phyloP scores from a whole-genome alignment of 1,284 basidiomycete genomes.

The Anthracocystis walkeri region DNA sequence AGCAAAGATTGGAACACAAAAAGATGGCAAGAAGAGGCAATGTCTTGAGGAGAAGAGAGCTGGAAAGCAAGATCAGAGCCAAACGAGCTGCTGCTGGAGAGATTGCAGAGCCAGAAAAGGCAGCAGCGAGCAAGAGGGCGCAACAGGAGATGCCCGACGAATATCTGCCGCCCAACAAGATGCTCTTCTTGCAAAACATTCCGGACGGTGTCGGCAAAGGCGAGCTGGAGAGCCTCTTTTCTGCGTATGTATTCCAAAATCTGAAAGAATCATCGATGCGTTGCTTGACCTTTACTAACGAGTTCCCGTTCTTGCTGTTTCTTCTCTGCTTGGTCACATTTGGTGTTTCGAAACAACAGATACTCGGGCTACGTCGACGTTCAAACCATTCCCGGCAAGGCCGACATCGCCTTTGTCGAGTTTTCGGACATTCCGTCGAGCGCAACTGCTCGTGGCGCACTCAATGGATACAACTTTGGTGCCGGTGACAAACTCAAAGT shows the following conservation, averaged over 20 bases:
- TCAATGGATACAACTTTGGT: conserved; percentile 64
- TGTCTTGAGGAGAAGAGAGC: conserved; percentile 41
- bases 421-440: conserved; percentile 59
- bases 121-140: conserved; percentile 38
- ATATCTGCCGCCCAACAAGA: conserved; percentile 98
- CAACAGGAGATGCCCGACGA: conserved; percentile 86
- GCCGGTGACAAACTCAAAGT: conserved; percentile 64
- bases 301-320: background rate
- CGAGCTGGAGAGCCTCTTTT: conserved; percentile 61
- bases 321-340: background rate
- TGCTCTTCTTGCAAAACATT: conserved; percentile 87
- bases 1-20: conserved; percentile 51
- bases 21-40: conserved; percentile 56
- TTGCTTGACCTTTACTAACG: background rate
- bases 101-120: conserved; percentile 33
- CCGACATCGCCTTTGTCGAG: conserved; percentile 67
- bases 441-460: conserved; percentile 61
- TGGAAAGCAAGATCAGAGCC: conserved; percentile 52
- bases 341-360: conserved; percentile 17
- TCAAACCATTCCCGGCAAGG: conserved; percentile 65
- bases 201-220: conserved; percentile 55
- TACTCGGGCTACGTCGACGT: conserved; percentile 62
- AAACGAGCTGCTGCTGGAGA: conserved; percentile 52
- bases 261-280: background rate
- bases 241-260: conserved; percentile 39